phyloP scores from a whole-genome alignment of 345 rosid genomes.

The Citrus reticulata region DNA sequence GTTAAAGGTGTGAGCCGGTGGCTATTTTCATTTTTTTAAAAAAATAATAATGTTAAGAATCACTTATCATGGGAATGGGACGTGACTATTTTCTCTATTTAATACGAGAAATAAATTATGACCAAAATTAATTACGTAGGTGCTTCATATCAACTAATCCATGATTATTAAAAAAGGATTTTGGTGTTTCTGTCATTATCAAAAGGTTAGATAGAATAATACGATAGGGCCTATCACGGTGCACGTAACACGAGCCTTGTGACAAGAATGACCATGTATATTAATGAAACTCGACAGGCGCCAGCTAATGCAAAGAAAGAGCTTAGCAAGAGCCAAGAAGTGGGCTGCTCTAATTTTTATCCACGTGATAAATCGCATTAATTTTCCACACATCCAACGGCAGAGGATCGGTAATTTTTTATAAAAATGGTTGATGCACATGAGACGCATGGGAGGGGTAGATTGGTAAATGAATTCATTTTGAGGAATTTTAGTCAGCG shows the following conservation, averaged over 20 bases:
- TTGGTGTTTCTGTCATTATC: not conserved
- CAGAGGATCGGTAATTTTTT: not conserved
- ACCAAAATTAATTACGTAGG: not conserved
- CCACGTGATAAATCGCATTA: not conserved
- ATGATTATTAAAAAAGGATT: not conserved
- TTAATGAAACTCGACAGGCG: not conserved
- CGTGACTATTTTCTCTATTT: too few species aligned
- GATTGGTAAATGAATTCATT: not conserved
- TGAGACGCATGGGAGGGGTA: not conserved
- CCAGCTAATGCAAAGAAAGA: not conserved
- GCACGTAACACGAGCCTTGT: not conserved
- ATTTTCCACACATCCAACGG: not conserved
- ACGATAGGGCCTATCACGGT: not conserved
- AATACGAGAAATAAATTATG: not conserved
- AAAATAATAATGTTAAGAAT: not conserved
- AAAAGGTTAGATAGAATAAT: not conserved
- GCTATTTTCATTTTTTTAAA: not conserved
- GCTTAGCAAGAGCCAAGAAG: not conserved
- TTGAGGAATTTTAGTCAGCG: constrained; percentile 20
- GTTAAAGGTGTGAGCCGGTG: not conserved
- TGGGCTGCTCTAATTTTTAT: not conserved
- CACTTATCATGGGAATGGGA: not conserved
- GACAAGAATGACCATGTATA: not conserved
- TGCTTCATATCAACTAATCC: not conserved
- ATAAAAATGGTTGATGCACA: not conserved